Evolutionary conservation across 2,329 filamentous ascomycete species (phyloP), one percentile per base, ranked within the genome.

Genomic region (Elsinoe arachidis): DNA sequence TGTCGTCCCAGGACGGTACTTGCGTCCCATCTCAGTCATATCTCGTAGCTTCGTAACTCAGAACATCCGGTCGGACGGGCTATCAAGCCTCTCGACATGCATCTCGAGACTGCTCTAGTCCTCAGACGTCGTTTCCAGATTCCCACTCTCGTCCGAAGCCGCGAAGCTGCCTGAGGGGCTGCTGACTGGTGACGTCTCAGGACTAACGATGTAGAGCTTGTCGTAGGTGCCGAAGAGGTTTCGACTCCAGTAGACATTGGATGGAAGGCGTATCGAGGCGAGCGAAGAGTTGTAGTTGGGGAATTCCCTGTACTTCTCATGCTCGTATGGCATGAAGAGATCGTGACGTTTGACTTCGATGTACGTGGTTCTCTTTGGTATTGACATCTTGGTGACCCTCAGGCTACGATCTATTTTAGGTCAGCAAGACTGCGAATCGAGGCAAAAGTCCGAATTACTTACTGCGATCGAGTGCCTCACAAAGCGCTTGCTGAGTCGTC

Each of bases 21-120:
- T 35, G 49, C 49, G 38, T 34, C 49, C 7, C 49, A 11, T 39
- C 12, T 23, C n/a, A 38, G 49, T 53, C 49, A 39, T 53, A 12
- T 19, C 49, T 53, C 49, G 49, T 53, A n/a, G 38, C 5, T n/a
- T 53, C 49, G 49, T 53, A 26, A 51, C 88, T 87, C 33, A 78
- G 76, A 41, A 76, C 75, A 61, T 81, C 85, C 51, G 81, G 81
- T 33, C 84, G 64, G 3, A 4, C 26, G 9, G 26, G 26, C 7
- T 5, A 30, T 30, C 26, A 30, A 30, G 26, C 26, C 26, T 30
- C 26, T 30, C 26, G 26, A 30, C 26, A 30, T 30, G 26, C 26
- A 30, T 30, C 5, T 30, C 26, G 9, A 30, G 26, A 30, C 26
- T 5, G 26, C 3, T 30, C 26, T 30, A 30, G 9, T 30, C 5